Base-by-base conservation (phyloP, 164 flowering plant species). In the Annona squamosa region DNA sequence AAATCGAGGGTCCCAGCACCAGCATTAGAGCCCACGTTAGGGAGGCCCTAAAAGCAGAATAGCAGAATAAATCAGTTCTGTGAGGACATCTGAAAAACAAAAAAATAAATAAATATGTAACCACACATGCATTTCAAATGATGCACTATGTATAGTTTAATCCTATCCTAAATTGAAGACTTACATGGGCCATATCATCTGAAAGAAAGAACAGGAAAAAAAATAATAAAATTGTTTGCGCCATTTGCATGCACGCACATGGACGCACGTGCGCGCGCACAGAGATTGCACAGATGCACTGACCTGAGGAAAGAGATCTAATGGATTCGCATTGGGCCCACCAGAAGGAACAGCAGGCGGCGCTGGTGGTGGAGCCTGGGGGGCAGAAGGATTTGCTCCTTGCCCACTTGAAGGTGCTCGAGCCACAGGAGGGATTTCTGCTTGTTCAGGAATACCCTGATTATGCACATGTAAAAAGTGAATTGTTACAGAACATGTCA, bases 271-370 rank as follows among this genome's bases (percentile, higher is more conserved):
- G 37, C 37, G 37, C 37, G 37, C 37, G 0, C 37, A 26, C 37
- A 26, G 37, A 26, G 37, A 26, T 26, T 26, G 37, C 1, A 26
- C 37, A 13, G 7, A 10, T n/a, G 5, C 46, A 4, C 67, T 59
- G 70, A 93, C 99, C 94, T 93, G 98, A 5, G 99, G 99, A 75
- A 95, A 93, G 45, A 95, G 93, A 82, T 95, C 85, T 47, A 95
- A 76, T 4, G 99, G 98, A 82, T 89, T 85, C 7, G 97, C 88
- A 91, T 95, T 95, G 3, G 99, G 98, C n/a, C 97, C 97, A 79
- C 77, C 73, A 9, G 95, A 74, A 71, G 97, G 84, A 77, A 75
- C 84, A 41, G 85, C 84, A 68, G 89, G 83, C 75, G 84, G 97
- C 56, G 89, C 78, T 3, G 93, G 78, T 75, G 82, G 93, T 63